These are phyloP conservation scores for Helianthus annuus DNA, from an alignment of 129 eudicot species.

Conservation along the genomic window HanXRQr2.0-SUNRISE NC_035435.2:102898272-102898771, in stretches of 20 bases:
- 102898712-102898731: no score
- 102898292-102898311: no score
- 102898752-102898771: no score
- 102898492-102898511: not conserved
- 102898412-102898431: constrained; percentile 2
- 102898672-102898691: no score
- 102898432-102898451: constrained; percentile 14
- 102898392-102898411: constrained; percentile 12
- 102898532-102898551: constrained; percentile 82
- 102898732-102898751: no score
- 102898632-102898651: no score
- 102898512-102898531: constrained; percentile 37
- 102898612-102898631: no score
- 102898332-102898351: constrained; percentile 4
- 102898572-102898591: no score
- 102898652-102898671: no score
- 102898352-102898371: not conserved
- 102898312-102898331: constrained; percentile 1
- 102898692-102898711: no score
- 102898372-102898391: constrained; percentile 11
- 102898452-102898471: constrained; percentile 7
- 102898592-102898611: no score
- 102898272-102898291: not conserved
- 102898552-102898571: constrained; percentile 83
- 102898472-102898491: constrained; percentile 5